phyloP scores from a whole-genome alignment of 2,329 filamentous ascomycete species.

The Coniochaeta sp. region DNA sequence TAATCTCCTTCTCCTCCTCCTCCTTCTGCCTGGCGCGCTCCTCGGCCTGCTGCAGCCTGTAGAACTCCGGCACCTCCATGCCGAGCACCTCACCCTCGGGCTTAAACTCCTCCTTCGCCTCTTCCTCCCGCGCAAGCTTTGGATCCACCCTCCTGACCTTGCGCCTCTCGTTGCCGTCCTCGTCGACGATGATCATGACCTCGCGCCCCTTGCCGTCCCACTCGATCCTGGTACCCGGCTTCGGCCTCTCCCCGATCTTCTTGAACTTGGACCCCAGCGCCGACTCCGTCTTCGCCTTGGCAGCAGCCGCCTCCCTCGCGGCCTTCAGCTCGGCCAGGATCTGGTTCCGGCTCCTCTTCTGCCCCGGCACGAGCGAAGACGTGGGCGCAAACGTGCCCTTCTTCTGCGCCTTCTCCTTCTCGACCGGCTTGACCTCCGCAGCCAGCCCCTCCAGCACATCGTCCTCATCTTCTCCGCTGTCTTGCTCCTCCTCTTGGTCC shows the following conservation, averaged over 20 bases:
- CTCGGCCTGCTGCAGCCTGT: slow-evolving; percentile 32
- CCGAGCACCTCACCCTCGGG: slow-evolving; percentile 50
- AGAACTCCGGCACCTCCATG: slow-evolving; percentile 59
- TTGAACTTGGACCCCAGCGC: slow-evolving; percentile 54
- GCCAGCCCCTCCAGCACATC: slow-evolving; percentile 58
- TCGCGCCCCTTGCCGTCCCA: slow-evolving; percentile 53
- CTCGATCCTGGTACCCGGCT: slow-evolving; percentile 51
- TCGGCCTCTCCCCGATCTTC: slow-evolving; percentile 52
- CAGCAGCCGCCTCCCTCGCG: slow-evolving; percentile 50
- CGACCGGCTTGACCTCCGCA: slow-evolving; percentile 44
- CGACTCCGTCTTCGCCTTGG: slow-evolving; percentile 42
- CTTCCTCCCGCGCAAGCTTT: slow-evolving; percentile 24
- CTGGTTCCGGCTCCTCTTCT: slow-evolving; percentile 58
- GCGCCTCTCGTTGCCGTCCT: slow-evolving; percentile 58
- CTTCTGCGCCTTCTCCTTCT: slow-evolving; percentile 46
- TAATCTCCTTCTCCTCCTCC: slow-evolving; percentile 46
- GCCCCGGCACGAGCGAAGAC: slow-evolving; percentile 42
- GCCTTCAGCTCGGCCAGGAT: slow-evolving; percentile 62
- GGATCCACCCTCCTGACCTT: slow-evolving; percentile 51
- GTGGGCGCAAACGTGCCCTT: slow-evolving; percentile 52
- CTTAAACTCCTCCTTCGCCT: slow-evolving; percentile 31
- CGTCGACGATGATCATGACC: slow-evolving; percentile 58
- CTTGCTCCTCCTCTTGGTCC: slow-evolving; percentile 49
- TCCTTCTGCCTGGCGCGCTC: slow-evolving; percentile 33
- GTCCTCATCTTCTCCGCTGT: slow-evolving; percentile 45